phyloP scores from a whole-genome alignment of 192 early-diverging fungal genomes.

The Mortierella antarctica region DNA sequence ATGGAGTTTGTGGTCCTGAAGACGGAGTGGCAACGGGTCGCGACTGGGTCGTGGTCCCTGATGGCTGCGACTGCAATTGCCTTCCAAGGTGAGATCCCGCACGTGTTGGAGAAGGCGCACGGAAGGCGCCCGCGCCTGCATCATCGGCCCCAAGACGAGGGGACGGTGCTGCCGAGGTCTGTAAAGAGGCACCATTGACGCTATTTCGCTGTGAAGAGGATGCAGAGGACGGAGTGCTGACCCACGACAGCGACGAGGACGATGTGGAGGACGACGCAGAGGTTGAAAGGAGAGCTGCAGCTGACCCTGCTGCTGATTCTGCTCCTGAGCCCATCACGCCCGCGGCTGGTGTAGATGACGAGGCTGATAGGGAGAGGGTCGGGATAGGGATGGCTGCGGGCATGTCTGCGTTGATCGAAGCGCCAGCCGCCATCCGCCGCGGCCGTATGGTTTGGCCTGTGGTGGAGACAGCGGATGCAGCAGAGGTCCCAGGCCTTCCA shows the following conservation, averaged over 20 bases:
- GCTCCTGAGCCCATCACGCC: no score
- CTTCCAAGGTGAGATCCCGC: no score
- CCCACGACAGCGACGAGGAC: slow-evolving; percentile 41
- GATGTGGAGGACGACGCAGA: slow-evolving; percentile 44
- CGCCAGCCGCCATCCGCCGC: slow-evolving; percentile 46
- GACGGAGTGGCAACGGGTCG: not conserved
- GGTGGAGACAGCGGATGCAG: not conserved
- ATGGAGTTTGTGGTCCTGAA: slow-evolving; percentile 8
- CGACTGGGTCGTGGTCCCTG: not conserved
- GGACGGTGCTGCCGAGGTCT: not conserved
- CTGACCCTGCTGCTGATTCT: not conserved
- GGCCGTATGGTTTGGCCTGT: slow-evolving; percentile 11
- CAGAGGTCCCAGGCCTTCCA: not conserved
- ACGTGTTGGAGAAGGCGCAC: not conserved
- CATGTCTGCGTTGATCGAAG: slow-evolving; percentile 31
- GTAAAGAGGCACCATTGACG: not conserved
- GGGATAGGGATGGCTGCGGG: not conserved
- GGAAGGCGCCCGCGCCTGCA: no score
- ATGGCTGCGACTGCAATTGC: no score
- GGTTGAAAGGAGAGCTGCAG: slow-evolving; percentile 24
- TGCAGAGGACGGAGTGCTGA: slow-evolving; percentile 14
- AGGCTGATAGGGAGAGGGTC: not conserved
- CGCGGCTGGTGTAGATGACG: slow-evolving; percentile 3
- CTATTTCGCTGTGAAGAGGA: not conserved
- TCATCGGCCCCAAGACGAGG: no score